These are phyloP conservation scores for Vigna nakashimae DNA, from an alignment of 306 rosid genomes.

Conservation along the genomic window DNA sequence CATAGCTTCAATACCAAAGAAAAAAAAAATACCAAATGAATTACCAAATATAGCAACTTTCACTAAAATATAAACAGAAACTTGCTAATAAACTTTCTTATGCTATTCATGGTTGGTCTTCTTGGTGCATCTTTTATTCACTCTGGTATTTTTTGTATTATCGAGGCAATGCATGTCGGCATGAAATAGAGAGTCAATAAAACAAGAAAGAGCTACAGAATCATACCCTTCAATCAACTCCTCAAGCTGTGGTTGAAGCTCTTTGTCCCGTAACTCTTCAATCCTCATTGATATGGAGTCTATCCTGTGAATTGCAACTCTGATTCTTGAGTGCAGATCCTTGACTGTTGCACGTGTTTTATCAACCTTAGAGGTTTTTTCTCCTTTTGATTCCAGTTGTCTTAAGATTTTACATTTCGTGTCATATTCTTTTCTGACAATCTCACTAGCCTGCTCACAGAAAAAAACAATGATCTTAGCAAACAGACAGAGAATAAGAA, in stretches of 20 bases:
- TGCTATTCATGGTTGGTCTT: neutral
- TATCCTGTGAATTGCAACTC: constrained; percentile 84
- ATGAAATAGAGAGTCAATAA: constrained; percentile 8
- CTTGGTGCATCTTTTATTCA: constrained; percentile 17
- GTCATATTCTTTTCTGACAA: constrained; percentile 84
- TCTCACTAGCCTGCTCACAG: constrained; percentile 76
- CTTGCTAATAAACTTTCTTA: neutral
- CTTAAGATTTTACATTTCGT: constrained; percentile 78
- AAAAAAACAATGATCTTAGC: constrained; percentile 20
- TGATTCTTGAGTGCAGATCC: constrained; percentile 92
- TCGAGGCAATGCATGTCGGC: neutral
- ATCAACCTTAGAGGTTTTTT: constrained; percentile 61
- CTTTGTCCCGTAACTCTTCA: constrained; percentile 89
- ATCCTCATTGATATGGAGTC: constrained; percentile 93
- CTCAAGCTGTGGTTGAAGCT: constrained; percentile 97
- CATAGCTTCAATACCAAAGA: neutral
- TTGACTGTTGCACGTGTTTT: constrained; percentile 87
- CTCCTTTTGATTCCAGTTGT: constrained; percentile 78
- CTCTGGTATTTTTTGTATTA: neutral
- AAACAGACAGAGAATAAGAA: constrained; percentile 16
- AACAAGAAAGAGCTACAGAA: constrained; percentile 33
- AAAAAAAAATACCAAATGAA: neutral
- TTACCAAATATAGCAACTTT: constrained; percentile 9
- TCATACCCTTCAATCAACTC: constrained; percentile 91
- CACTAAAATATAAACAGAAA: constrained; percentile 6